phyloP scores from a whole-genome alignment of 495 filamentous ascomycete species.

The Penicillium verhagenii region DNA sequence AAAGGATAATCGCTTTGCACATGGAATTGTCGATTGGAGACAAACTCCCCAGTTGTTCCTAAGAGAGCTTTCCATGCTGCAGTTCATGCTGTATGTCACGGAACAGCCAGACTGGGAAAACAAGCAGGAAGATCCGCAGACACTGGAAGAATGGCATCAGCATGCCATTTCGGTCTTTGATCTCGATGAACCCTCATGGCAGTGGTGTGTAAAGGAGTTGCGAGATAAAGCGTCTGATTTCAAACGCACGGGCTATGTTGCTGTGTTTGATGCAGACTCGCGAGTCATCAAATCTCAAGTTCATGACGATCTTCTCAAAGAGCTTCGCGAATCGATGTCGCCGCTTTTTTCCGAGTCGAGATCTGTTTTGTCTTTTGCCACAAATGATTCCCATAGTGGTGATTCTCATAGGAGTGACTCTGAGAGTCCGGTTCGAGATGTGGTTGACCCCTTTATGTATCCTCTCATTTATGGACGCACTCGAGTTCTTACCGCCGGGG shows the following conservation, averaged over 20 bases:
- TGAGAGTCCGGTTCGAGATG: slow-evolving; percentile 4
- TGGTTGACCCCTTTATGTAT: slow-evolving; percentile 12
- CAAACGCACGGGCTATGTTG: slow-evolving; percentile 10
- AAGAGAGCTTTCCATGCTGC: slow-evolving; percentile 4
- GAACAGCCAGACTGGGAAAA: slow-evolving; percentile 10
- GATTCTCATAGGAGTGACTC: background rate
- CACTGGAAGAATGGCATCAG: slow-evolving; percentile 8
- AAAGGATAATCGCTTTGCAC: slow-evolving; percentile 10
- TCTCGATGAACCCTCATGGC: slow-evolving; percentile 11
- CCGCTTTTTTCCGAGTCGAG: slow-evolving; percentile 5
- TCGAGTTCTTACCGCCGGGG: slow-evolving; percentile 9
- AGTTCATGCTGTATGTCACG: slow-evolving; percentile 9
- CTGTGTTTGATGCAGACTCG: slow-evolving; percentile 12
- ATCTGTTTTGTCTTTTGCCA: slow-evolving; percentile 7
- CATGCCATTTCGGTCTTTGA: slow-evolving; percentile 7
- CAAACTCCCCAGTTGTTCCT: slow-evolving; percentile 6
- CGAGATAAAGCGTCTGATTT: slow-evolving; percentile 11
- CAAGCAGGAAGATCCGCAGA: slow-evolving; percentile 7
- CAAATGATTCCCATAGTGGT: too few relatives aligned
- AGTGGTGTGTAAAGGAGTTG: slow-evolving; percentile 15
- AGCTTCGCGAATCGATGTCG: slow-evolving; percentile 1
- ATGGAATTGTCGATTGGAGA: slow-evolving; percentile 14
- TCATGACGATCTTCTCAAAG: slow-evolving; percentile 5
- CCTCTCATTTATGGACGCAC: slow-evolving; percentile 11
- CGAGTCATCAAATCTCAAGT: slow-evolving; percentile 8